Percentiles rank a stretch among this genome's conserved stretches.
Conservation (phyloP, 495 filamentous ascomycete species). For the Penicillium chermesinum region DNA sequence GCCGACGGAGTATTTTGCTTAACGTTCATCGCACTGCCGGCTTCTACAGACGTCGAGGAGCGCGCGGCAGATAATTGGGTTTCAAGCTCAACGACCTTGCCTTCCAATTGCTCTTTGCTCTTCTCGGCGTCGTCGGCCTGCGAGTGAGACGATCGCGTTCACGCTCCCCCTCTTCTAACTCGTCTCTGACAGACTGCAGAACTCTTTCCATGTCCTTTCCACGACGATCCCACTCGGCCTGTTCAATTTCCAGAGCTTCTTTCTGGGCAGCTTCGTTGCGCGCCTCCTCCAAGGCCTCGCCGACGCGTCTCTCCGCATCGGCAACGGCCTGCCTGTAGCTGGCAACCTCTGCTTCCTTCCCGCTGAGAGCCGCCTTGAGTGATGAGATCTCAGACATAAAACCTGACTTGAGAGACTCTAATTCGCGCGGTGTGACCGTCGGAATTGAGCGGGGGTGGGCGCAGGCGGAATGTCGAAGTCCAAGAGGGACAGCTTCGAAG, state of each 20-base stretch:
- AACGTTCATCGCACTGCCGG: constrained; percentile 8
- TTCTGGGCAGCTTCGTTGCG: constrained; percentile 65
- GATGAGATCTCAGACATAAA: constrained; percentile 88
- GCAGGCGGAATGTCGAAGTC: constrained; percentile 90
- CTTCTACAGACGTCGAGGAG: constrained; percentile 32
- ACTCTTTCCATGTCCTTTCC: constrained; percentile 80
- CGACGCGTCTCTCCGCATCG: constrained; percentile 88
- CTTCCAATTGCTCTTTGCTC: constrained; percentile 56
- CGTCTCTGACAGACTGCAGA: constrained; percentile 69
- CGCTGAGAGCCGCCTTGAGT: constrained; percentile 80
- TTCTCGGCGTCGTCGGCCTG: constrained; percentile 70
- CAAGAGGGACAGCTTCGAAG: constrained; percentile 53
- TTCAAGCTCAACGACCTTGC: constrained; percentile 57
- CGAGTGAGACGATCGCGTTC: constrained; percentile 69
- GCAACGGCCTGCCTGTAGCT: constrained; percentile 78
- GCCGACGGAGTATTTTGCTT: constrained; percentile 19
- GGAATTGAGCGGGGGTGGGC: constrained; percentile 86
- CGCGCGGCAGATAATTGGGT: constrained; percentile 65
- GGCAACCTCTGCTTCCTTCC: constrained; percentile 83
- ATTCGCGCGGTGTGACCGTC: constrained; percentile 82
- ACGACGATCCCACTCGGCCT: constrained; percentile 75
- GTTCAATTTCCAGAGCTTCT: constrained; percentile 69
- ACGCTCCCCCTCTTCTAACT: constrained; percentile 68
- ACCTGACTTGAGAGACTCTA: constrained; percentile 83
- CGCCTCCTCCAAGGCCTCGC: constrained; percentile 72